Evolutionary conservation across 371 early-diverging fungal genomes (phyloP).

Genomic region (Basidiobolus meristosporus): DNA sequence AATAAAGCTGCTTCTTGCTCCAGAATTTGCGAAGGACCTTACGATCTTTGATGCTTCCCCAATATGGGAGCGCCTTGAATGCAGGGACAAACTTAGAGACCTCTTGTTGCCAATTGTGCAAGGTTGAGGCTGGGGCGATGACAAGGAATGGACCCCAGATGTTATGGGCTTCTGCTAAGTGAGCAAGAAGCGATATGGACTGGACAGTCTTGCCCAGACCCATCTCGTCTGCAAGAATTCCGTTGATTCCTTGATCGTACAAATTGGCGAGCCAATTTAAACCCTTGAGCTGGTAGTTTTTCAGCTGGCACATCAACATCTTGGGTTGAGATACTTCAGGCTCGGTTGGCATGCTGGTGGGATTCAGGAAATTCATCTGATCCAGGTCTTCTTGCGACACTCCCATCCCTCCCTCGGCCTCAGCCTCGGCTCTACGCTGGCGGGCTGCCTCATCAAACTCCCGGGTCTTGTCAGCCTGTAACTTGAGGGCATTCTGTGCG

Average conservation of each 20-base stretch:
- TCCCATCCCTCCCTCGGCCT: background rate
- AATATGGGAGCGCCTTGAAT: conserved; percentile 78
- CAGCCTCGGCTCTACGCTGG: conserved; percentile 3
- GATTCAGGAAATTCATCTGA: conserved; percentile 68
- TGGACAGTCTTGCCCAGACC: conserved; percentile 72
- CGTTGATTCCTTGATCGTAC: conserved; percentile 94
- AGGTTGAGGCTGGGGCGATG: conserved; percentile 87
- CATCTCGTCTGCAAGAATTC: conserved; percentile 59
- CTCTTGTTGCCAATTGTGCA: conserved; percentile 98
- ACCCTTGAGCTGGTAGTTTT: conserved; percentile 94
- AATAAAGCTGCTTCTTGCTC: conserved; percentile 55
- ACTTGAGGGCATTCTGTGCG: conserved; percentile 62
- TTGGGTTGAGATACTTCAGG: conserved; percentile 63
- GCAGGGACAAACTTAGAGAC: conserved; percentile 75
- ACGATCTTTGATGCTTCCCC: conserved; percentile 84
- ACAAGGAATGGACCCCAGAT: conserved; percentile 95
- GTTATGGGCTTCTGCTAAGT: conserved; percentile 68
- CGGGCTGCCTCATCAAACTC: conserved; percentile 46
- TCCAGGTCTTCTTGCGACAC: conserved; percentile 16
- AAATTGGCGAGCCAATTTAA: conserved; percentile 96
- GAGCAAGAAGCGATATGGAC: conserved; percentile 82
- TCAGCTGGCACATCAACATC: conserved; percentile 77
- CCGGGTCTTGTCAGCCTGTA: conserved; percentile 45
- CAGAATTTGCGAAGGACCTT: conserved; percentile 70
- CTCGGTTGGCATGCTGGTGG: conserved; percentile 49